Evolutionary conservation across 2,329 filamentous ascomycete genomes (phyloP).

Genomic region (Alternaria infectoria): DNA sequence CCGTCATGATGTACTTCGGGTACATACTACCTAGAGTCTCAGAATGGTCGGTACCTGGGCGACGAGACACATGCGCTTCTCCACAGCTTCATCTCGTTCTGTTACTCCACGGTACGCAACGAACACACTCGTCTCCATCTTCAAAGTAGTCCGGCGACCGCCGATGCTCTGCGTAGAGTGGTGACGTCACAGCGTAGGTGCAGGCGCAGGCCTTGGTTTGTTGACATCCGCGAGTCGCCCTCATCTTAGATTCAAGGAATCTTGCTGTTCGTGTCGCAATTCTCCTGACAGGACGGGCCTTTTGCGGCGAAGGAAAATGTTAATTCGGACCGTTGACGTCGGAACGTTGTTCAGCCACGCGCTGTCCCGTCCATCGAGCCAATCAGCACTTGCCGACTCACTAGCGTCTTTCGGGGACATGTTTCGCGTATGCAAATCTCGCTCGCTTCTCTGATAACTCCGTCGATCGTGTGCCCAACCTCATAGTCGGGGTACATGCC

Average conservation of each 20-base stretch:
- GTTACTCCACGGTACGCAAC: not conserved
- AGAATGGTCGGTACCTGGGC: conserved; percentile 1
- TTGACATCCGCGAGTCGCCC: not conserved
- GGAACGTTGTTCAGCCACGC: conserved; percentile 8
- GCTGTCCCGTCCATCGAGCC: conserved; percentile 4
- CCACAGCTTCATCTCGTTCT: not conserved
- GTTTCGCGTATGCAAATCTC: conserved; percentile 7
- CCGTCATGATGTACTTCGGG: not conserved
- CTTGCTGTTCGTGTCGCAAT: not conserved
- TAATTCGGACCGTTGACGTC: conserved; percentile 17
- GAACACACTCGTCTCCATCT: not conserved
- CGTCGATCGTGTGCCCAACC: conserved; percentile 9
- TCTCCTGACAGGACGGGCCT: conserved; percentile 13
- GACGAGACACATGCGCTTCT: not conserved
- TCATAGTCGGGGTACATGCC: conserved; percentile 1
- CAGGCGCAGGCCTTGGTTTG: not conserved
- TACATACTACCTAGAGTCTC: conserved; percentile 1
- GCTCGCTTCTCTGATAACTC: conserved; percentile 8
- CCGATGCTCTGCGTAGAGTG: not conserved
- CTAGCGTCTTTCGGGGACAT: conserved; percentile 2
- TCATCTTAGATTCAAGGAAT: not conserved
- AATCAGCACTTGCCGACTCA: not conserved
- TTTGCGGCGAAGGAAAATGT: conserved; percentile 10
- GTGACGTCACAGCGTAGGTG: conserved; percentile 4
- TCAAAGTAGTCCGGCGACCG: not conserved